Percentiles rank a stretch among this genome's conserved stretches.
phyloP scores from a whole-genome alignment of 345 rosid genomes.

The Hibiscus mutabilis region DNA sequence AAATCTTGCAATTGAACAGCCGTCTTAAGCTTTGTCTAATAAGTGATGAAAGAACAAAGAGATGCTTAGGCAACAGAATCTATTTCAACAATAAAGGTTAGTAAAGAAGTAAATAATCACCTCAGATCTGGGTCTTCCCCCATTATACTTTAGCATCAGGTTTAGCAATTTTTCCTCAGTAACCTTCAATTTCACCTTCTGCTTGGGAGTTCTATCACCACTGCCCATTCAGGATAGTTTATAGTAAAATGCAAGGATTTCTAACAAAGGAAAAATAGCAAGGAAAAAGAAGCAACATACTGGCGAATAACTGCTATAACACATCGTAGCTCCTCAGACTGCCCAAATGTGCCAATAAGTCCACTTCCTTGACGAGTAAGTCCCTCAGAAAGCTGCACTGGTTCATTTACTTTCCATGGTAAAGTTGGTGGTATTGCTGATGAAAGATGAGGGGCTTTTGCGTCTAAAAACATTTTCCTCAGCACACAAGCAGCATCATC shows the following conservation, averaged over 20 bases:
- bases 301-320: slow-evolving; percentile 94
- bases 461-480: slow-evolving; percentile 94
- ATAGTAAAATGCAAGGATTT: not conserved
- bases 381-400: slow-evolving; percentile 72
- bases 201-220: slow-evolving; percentile 99
- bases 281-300: slow-evolving; percentile 42
- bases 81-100: not conserved
- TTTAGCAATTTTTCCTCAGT: slow-evolving; percentile 92
- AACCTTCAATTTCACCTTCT: slow-evolving; percentile 95
- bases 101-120: slow-evolving; percentile 26
- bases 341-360: slow-evolving; percentile 85
- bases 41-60: slow-evolving; percentile 10
- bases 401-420: slow-evolving; percentile 93
- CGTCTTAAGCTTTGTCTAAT: slow-evolving; percentile 94
- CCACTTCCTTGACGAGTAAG: slow-evolving; percentile 98
- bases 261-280: not conserved
- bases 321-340: slow-evolving; percentile 94
- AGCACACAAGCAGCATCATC: slow-evolving; percentile 98
- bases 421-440: slow-evolving; percentile 74
- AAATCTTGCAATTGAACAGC: slow-evolving; percentile 97
- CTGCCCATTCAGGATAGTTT: slow-evolving; percentile 35
- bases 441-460: slow-evolving; percentile 98
- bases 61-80: not conserved
- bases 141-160: slow-evolving; percentile 96
- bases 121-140: slow-evolving; percentile 89